These are phyloP conservation scores for Saccharomycopsis fermentans DNA, from an alignment of 805 yeast species.

Conservation along the genomic window DNA sequence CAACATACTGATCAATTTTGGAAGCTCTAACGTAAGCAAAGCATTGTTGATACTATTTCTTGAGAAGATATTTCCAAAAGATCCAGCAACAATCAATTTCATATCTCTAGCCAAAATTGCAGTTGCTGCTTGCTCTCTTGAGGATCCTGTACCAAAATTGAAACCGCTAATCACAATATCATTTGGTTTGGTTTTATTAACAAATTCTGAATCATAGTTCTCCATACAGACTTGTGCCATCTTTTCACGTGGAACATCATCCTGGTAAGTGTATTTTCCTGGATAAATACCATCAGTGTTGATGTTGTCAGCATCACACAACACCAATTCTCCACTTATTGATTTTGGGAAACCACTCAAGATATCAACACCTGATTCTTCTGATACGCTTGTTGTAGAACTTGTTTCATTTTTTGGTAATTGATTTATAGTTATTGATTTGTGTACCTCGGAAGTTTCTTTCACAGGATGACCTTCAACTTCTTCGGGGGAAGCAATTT, in stretches of 20 bases:
- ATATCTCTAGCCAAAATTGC: slow-evolving; percentile 91
- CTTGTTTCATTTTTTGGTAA: slow-evolving; percentile 25
- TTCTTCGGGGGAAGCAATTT: slow-evolving; percentile 88
- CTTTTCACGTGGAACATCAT: slow-evolving; percentile 84
- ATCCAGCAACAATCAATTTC: slow-evolving; percentile 88
- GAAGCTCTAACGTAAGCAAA: slow-evolving; percentile 84
- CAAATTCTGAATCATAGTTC: slow-evolving; percentile 88
- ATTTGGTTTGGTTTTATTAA: slow-evolving; percentile 67
- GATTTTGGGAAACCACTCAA: slow-evolving; percentile 84
- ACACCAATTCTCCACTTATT: slow-evolving; percentile 82
- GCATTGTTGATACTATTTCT: slow-evolving; percentile 97
- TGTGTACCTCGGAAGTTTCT: slow-evolving; percentile 17
- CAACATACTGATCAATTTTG: slow-evolving; percentile 67
- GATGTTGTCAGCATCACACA: slow-evolving; percentile 94
- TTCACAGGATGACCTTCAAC: slow-evolving; percentile 42
- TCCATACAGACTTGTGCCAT: slow-evolving; percentile 99
- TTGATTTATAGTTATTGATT: slow-evolving; percentile 26
- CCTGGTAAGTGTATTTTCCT: slow-evolving; percentile 98
- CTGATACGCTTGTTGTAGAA: slow-evolving; percentile 23
- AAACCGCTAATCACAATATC: slow-evolving; percentile 89
- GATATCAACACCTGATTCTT: slow-evolving; percentile 48
- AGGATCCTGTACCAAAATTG: slow-evolving; percentile 97
- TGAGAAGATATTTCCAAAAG: slow-evolving; percentile 93
- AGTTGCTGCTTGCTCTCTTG: slow-evolving; percentile 99
- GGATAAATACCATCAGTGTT: slow-evolving; percentile 99